A percentile compares a stretch with the other conserved stretches of the same genome.
These are phyloP conservation scores for Tubosaeta sp. DNA, from an alignment of 768 basidiomycete species.

Conservation along the genomic window DNA sequence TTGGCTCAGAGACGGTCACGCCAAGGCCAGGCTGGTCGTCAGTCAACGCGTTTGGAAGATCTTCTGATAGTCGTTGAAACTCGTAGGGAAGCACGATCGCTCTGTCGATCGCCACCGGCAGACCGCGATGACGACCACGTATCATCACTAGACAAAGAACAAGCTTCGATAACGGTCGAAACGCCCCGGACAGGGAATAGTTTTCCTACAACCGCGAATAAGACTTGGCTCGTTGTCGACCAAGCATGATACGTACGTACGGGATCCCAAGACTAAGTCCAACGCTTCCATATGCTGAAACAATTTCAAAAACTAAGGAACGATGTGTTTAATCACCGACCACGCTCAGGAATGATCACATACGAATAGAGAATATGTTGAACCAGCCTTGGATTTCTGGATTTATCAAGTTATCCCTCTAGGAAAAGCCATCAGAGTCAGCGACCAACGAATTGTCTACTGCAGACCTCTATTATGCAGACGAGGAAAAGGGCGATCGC, in stretches of 20 bases:
- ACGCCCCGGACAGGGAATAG: constrained; percentile 76
- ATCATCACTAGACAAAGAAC: constrained; percentile 88
- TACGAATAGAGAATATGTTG: constrained; percentile 76
- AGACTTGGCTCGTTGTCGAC: neutral
- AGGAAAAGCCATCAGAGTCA: constrained; percentile 8
- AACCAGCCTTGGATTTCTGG: constrained; percentile 62
- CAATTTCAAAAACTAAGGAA: constrained; percentile 71
- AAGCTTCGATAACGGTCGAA: constrained; percentile 80
- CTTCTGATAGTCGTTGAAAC: constrained; percentile 32
- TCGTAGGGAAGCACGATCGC: constrained; percentile 79
- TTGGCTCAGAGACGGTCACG: neutral
- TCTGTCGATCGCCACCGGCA: constrained; percentile 85
- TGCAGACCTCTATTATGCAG: constrained; percentile 85
- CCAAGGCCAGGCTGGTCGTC: constrained; percentile 8
- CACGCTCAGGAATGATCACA: constrained; percentile 24
- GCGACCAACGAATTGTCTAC: neutral
- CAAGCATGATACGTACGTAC: constrained; percentile 44
- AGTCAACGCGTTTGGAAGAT: constrained; percentile 3
- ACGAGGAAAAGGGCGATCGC: constrained; percentile 78
- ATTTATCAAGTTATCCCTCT: constrained; percentile 61
- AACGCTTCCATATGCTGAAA: constrained; percentile 85
- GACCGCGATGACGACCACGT: constrained; percentile 85
- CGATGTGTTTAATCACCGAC: neutral
- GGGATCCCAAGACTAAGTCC: constrained; percentile 88
- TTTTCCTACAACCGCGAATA: constrained; percentile 49